Conservation (phyloP, 1,284 basidiomycete species). For the Cutaneotrichosporon daszewskae region DNA sequence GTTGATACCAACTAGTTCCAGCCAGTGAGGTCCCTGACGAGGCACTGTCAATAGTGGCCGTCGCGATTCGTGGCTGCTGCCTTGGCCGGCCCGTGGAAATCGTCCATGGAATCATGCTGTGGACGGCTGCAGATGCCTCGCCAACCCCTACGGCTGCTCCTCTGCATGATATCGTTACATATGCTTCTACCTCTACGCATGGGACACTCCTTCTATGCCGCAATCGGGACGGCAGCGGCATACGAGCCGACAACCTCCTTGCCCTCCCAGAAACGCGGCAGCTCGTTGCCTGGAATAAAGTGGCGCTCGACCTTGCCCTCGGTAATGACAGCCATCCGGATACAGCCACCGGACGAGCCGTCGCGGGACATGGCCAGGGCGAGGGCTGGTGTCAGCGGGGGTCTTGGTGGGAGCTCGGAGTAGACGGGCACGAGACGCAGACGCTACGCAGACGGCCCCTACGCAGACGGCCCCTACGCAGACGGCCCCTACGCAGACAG, state of each 20-base stretch:
- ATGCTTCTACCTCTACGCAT: constrained; percentile 1
- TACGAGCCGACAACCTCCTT: constrained; percentile 35
- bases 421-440: not conserved
- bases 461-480: too few relatives aligned
- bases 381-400: constrained; percentile 58
- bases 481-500: too few relatives aligned
- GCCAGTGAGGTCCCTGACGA: too few relatives aligned
- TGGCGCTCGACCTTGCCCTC: constrained; percentile 83
- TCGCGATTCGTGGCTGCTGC: too few relatives aligned
- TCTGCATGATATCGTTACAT: constrained; percentile 19
- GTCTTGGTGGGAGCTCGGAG: constrained; percentile 6
- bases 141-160: too few relatives aligned
- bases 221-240: not conserved
- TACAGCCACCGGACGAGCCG: constrained; percentile 94
- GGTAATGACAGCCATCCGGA: constrained; percentile 95
- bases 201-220: not conserved
- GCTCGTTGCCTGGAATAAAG: constrained; percentile 88
- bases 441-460: too few relatives aligned
- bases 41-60: too few relatives aligned
- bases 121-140: too few relatives aligned
- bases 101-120: too few relatives aligned
- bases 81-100: too few relatives aligned
- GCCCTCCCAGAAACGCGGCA: constrained; percentile 57
- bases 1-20: too few relatives aligned
- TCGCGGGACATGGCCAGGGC: constrained; percentile 95